Evolutionary conservation across 495 filamentous ascomycete genomes (phyloP).

Genomic region (Neurospora hispaniola): DNA sequence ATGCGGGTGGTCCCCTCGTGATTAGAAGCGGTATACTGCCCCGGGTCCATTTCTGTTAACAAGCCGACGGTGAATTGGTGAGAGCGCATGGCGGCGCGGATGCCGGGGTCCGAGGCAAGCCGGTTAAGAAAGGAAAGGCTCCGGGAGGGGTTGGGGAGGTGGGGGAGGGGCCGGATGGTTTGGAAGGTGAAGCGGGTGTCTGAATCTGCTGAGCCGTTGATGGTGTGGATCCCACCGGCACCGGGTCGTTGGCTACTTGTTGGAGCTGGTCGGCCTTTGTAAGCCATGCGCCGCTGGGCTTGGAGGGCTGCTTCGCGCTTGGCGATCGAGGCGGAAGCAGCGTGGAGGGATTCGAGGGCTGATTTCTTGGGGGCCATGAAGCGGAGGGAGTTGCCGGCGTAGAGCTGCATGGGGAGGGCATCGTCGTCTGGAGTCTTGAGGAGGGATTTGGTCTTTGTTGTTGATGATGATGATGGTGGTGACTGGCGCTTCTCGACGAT

Average conservation of each 20-base stretch:
- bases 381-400: constrained; percentile 47
- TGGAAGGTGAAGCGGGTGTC: constrained; percentile 70
- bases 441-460: constrained; percentile 8
- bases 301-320: constrained; percentile 28
- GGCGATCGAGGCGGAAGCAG: constrained; percentile 28
- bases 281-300: constrained; percentile 5
- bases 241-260: constrained; percentile 21
- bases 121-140: constrained; percentile 65
- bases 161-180: constrained; percentile 53
- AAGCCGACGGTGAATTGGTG: constrained; percentile 81
- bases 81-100: constrained; percentile 67
- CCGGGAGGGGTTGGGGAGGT: constrained; percentile 64
- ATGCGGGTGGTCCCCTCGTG: constrained; percentile 60
- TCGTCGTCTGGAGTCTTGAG: constrained; percentile 23
- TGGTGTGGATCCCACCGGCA: constrained; percentile 20
- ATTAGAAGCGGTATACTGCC: constrained; percentile 56
- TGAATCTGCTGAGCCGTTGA: constrained; percentile 16
- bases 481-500: constrained; percentile 16
- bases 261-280: constrained; percentile 1
- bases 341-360: constrained; percentile 39
- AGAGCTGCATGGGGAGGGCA: constrained; percentile 34
- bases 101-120: constrained; percentile 73
- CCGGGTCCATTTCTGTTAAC: constrained; percentile 90
- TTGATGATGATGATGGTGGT: neutral
- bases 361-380: constrained; percentile 50